Evolutionary conservation across 2,329 filamentous ascomycete genomes (phyloP).

Genomic region (Pseudocercospora vitis): DNA sequence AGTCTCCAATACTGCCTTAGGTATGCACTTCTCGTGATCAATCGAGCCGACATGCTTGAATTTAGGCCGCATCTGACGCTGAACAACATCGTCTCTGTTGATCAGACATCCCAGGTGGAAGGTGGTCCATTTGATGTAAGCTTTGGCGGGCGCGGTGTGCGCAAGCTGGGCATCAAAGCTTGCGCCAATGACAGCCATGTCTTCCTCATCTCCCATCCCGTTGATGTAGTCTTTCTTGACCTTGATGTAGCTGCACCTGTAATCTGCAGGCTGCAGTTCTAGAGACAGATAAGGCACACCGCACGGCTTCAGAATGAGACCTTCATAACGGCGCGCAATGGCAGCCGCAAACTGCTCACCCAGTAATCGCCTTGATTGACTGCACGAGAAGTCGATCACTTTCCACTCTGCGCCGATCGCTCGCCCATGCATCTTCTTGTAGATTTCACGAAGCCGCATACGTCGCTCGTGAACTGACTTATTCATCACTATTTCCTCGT

Average conservation of each 20-base stretch:
- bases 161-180: conserved; percentile 67
- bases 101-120: conserved; percentile 76
- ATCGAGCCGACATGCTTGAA: conserved; percentile 66
- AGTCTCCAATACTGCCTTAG: conserved; percentile 45
- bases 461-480: conserved; percentile 61
- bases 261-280: conserved; percentile 21
- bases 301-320: conserved; percentile 73
- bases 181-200: conserved; percentile 77
- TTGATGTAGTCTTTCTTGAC: conserved; percentile 83
- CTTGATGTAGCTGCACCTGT: conserved; percentile 61
- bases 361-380: conserved; percentile 54
- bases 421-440: conserved; percentile 58
- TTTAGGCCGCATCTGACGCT: conserved; percentile 53
- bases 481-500: conserved; percentile 54
- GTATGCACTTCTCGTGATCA: conserved; percentile 49
- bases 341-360: conserved; percentile 65
- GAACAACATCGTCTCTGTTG: conserved; percentile 62
- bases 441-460: conserved; percentile 58
- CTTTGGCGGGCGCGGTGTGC: conserved; percentile 52
- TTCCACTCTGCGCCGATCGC: conserved; percentile 67
- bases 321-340: conserved; percentile 69
- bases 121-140: conserved; percentile 65
- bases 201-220: conserved; percentile 76
- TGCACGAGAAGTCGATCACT: conserved; percentile 63
- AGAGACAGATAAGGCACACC: conserved; percentile 71